Percentiles rank a stretch among this genome's conserved stretches.
Evolutionary conservation across 495 filamentous ascomycete genomes (phyloP).

Genomic region (Platismatia glauca): DNA sequence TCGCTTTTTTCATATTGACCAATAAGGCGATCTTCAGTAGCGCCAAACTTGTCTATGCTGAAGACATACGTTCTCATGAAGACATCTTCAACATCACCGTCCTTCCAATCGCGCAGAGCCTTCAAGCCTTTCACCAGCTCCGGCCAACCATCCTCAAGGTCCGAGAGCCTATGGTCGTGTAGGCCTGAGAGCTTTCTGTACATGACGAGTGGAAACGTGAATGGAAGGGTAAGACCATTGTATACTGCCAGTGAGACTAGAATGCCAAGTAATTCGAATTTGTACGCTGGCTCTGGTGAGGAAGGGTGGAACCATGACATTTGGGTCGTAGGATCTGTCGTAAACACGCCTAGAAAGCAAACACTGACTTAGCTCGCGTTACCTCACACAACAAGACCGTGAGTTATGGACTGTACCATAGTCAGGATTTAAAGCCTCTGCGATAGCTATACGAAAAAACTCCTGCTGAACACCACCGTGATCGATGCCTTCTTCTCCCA

Average conservation of each 20-base stretch:
- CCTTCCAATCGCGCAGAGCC: constrained; percentile 61
- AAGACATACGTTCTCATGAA: constrained; percentile 80
- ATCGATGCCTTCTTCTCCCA: constrained; percentile 83
- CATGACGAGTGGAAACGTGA: constrained; percentile 76
- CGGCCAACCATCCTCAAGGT: constrained; percentile 84
- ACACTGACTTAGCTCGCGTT: constrained; percentile 6
- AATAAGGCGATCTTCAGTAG: constrained; percentile 47
- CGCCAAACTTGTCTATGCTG: constrained; percentile 60
- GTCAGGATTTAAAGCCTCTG: constrained; percentile 64
- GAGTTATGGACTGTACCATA: constrained; percentile 46
- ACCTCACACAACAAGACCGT: background rate
- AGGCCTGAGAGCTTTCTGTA: constrained; percentile 69
- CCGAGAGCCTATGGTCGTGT: constrained; percentile 54
- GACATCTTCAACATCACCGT: constrained; percentile 71
- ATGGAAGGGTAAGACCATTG: constrained; percentile 81
- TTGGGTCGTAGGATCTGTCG: constrained; percentile 59
- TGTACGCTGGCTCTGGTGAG: constrained; percentile 72
- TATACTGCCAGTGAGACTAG: constrained; percentile 85
- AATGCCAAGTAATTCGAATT: constrained; percentile 84
- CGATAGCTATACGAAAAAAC: constrained; percentile 78
- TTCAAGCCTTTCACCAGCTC: constrained; percentile 65
- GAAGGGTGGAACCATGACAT: constrained; percentile 83
- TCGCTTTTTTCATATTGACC: constrained; percentile 25
- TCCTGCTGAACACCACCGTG: constrained; percentile 93
- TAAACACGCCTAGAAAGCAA: constrained; percentile 45